Conservation (phyloP, 371 early-diverging fungal species). For the Apophysomyces trapeziformis region DNA sequence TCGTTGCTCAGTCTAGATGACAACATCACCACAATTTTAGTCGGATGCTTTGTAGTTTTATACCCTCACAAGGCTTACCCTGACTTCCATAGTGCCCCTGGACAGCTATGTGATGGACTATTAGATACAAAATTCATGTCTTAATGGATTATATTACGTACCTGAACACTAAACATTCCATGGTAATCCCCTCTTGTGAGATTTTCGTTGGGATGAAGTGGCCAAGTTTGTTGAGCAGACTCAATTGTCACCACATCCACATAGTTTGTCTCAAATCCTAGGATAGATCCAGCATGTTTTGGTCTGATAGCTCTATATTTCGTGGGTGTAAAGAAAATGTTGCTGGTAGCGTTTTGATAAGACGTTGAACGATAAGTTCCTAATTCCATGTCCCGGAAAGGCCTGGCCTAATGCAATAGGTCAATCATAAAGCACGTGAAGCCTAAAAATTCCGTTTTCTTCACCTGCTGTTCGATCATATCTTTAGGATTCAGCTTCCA, state of each 20-base stretch:
- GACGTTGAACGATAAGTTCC: conserved; percentile 34
- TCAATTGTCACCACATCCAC: conserved; percentile 38
- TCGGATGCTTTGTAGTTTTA: background rate
- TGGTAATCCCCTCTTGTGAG: conserved; percentile 29
- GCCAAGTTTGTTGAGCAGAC: conserved; percentile 34
- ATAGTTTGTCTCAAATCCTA: conserved; percentile 43
- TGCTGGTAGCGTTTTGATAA: conserved; percentile 29
- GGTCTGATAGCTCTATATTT: conserved; percentile 40
- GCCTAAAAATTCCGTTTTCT: background rate
- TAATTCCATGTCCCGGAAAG: conserved; percentile 24
- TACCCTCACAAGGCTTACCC: conserved; percentile 21
- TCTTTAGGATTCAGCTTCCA: conserved; percentile 28
- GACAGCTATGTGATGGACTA: conserved; percentile 14
- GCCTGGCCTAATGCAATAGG: conserved; percentile 15
- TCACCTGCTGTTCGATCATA: conserved; percentile 33
- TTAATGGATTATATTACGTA: background rate
- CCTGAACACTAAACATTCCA: conserved; percentile 38
- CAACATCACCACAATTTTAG: too few species aligned
- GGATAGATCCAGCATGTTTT: conserved; percentile 24
- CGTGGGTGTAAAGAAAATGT: conserved; percentile 29
- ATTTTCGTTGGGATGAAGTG: conserved; percentile 22
- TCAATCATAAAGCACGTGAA: background rate
- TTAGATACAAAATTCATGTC: too few species aligned
- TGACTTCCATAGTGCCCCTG: conserved; percentile 34
- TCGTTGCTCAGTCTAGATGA: conserved; percentile 38